A percentile compares a stretch with the other conserved stretches of the same genome.
Evolutionary conservation across 2,329 filamentous ascomycete species (phyloP).

Genomic region (Aspergillus niger): DNA sequence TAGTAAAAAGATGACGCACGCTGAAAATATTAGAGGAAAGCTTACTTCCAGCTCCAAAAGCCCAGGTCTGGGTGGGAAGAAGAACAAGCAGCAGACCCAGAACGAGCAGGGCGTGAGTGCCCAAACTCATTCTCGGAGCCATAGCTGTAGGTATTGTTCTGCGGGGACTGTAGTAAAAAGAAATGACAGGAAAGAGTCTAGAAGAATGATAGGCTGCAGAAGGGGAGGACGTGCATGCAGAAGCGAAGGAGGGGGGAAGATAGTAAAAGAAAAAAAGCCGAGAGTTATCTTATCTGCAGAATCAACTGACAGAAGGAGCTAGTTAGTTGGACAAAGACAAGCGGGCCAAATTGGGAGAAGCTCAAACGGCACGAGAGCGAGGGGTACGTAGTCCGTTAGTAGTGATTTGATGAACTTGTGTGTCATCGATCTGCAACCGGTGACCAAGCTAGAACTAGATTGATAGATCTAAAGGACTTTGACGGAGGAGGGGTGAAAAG

Average conservation of each 20-base stretch:
- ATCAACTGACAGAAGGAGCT: not conserved
- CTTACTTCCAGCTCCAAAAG: conserved; percentile 50
- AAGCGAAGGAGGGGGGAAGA: not conserved
- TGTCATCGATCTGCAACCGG: not conserved
- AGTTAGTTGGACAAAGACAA: not conserved
- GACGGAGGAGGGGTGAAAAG: not conserved
- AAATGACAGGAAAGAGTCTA: not conserved
- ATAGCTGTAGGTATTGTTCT: conserved; percentile 21
- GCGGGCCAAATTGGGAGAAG: not conserved
- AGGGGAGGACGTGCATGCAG: conserved; percentile 6
- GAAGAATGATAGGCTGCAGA: not conserved
- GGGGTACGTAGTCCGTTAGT: no score
- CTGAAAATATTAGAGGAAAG: not conserved
- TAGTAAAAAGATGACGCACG: not conserved
- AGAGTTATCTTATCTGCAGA: not conserved
- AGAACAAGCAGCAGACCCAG: conserved; percentile 41
- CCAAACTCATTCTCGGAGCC: conserved; percentile 23
- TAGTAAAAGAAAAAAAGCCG: not conserved
- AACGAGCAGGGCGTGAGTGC: conserved; percentile 37
- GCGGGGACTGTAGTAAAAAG: conserved; percentile 4
- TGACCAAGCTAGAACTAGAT: not conserved
- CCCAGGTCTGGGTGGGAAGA: conserved; percentile 42
- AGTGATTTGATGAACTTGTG: not conserved
- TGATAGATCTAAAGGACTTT: no score
- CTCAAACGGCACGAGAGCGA: not conserved